Percentiles rank a stretch among this genome's conserved stretches.
phyloP scores from a whole-genome alignment of 345 rosid genomes.

The Litchi chinensis region DNA sequence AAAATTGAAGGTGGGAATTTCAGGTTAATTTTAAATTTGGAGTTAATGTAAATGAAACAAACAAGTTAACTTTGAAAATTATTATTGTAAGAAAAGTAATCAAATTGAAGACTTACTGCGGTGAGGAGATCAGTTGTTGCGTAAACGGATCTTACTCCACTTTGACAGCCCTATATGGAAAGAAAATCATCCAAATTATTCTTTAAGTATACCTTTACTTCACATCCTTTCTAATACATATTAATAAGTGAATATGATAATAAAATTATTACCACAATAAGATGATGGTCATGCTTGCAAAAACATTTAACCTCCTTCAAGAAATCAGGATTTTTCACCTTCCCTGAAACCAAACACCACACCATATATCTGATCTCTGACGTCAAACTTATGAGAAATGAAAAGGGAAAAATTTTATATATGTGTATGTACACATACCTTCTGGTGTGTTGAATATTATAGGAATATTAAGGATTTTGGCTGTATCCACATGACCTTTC shows the following conservation, averaged over 20 bases:
- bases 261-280: conserved; percentile 47
- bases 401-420: not conserved
- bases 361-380: not conserved
- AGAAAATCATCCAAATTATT: not conserved
- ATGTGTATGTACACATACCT: conserved; percentile 27
- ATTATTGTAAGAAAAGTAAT: too few species aligned
- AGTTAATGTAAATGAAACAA: too few species aligned
- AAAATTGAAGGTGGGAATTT: too few species aligned
- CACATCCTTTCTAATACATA: too few species aligned
- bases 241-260: too few species aligned
- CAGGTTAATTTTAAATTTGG: too few species aligned
- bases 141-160: conserved; percentile 73
- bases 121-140: conserved; percentile 67
- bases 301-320: conserved; percentile 47
- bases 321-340: conserved; percentile 57
- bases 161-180: conserved; percentile 66
- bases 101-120: conserved; percentile 43
- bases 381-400: not conserved
- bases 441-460: conserved; percentile 62
- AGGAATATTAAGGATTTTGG: conserved; percentile 64
- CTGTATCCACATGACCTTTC: conserved; percentile 61
- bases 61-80: too few species aligned
- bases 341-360: conserved; percentile 31
- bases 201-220: not conserved
- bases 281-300: conserved; percentile 43